phyloP scores from a whole-genome alignment of 1,284 basidiomycete genomes.

The Vanrija sp. region DNA sequence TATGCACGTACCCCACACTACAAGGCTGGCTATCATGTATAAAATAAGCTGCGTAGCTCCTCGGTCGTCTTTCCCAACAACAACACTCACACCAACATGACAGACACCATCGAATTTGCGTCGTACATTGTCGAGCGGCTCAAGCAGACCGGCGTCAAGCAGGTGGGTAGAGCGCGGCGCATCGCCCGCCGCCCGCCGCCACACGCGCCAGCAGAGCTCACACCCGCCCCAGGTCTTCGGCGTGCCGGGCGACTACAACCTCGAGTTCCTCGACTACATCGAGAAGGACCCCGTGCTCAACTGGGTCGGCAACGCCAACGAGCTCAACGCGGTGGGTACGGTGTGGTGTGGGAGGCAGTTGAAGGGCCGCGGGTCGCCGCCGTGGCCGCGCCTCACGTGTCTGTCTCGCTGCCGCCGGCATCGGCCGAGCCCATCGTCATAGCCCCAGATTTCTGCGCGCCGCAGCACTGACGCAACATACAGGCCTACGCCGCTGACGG shows the following conservation, averaged over 20 bases:
- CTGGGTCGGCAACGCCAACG: slow-evolving; percentile 94
- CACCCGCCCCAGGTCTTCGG: slow-evolving; percentile 61
- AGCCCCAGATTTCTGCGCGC: not conserved
- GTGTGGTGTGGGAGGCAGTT: too few species aligned
- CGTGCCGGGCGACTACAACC: slow-evolving; percentile 89
- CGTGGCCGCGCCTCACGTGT: not conserved
- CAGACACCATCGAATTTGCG: slow-evolving; percentile 11
- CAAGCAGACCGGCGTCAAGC: slow-evolving; percentile 51
- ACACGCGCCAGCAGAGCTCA: not conserved
- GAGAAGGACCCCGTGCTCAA: slow-evolving; percentile 73
- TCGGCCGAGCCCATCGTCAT: not conserved
- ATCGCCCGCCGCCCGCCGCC: not conserved
- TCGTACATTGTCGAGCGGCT: slow-evolving; percentile 66
- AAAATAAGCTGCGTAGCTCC: too few species aligned
- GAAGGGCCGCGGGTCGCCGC: too few species aligned
- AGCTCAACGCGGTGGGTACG: slow-evolving; percentile 62
- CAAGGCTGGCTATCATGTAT: too few species aligned
- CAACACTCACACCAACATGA: not conserved
- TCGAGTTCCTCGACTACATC: slow-evolving; percentile 70
- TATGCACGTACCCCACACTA: too few species aligned
- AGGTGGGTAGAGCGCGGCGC: slow-evolving; percentile 10
- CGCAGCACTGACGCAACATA: not conserved
- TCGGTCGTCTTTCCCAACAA: not conserved
- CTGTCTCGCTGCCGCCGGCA: not conserved
- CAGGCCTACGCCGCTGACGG: slow-evolving; percentile 88